Conservation (phyloP, 306 rosid genomes). For the Vigna angularis region DNA sequence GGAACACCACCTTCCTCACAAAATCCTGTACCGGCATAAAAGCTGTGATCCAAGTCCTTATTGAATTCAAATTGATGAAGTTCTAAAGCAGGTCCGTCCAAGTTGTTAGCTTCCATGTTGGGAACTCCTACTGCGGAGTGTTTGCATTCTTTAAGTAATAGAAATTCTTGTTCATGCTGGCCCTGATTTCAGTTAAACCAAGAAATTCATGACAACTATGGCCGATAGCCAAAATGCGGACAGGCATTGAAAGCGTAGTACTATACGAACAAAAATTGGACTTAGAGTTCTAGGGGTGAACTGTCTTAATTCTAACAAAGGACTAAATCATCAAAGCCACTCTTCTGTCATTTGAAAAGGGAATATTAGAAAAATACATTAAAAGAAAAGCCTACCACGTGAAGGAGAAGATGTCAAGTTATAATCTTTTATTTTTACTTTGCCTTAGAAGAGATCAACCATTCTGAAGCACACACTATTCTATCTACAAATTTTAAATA, state of each 20-base stretch:
- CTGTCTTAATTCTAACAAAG: background rate
- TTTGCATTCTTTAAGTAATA: constrained; percentile 63
- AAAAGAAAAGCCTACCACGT: background rate
- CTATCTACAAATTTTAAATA: background rate
- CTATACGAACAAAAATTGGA: background rate
- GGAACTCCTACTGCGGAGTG: constrained; percentile 57
- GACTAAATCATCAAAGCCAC: background rate
- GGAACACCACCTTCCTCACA: constrained; percentile 57
- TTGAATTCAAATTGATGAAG: constrained; percentile 64
- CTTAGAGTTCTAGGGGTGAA: background rate
- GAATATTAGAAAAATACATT: background rate
- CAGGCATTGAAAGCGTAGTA: background rate
- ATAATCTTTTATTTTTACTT: background rate
- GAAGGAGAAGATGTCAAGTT: constrained; percentile 1
- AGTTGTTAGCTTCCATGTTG: constrained; percentile 53
- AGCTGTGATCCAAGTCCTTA: constrained; percentile 59
- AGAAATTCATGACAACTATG: constrained; percentile 45
- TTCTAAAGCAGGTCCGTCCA: constrained; percentile 65
- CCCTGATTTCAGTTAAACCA: constrained; percentile 55
- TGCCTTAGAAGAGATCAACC: constrained; percentile 9
- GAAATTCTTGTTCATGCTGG: constrained; percentile 62
- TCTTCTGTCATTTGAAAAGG: background rate
- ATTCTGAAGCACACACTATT: constrained; percentile 17
- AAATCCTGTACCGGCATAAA: constrained; percentile 54
- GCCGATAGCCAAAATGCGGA: constrained; percentile 31